Base-by-base conservation (phyloP, 2,329 filamentous ascomycete species). In the Westerdykella sp. region DNA sequence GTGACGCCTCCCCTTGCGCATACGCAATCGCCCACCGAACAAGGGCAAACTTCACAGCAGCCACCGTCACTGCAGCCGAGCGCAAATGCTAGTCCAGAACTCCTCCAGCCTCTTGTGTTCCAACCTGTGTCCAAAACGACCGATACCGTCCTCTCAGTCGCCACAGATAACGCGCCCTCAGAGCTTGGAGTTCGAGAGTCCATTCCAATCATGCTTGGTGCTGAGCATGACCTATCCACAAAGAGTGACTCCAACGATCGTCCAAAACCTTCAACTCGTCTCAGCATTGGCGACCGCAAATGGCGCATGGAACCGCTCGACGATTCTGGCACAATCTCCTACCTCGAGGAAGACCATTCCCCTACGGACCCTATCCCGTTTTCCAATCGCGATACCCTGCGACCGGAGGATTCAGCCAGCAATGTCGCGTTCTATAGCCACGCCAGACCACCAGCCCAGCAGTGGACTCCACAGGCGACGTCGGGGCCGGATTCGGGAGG, bases 161-260 rank as follows among this genome's bases (percentile, higher is more conserved):
- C 46, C 25, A 31, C 49, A 2, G 51, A 48, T 32, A 50, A 50
- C 43, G 57, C 57, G 23, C 55, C 67, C 38, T 76, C 73, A 2
- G 73, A 75, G 23, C 54, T 68, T 34, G 73, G 77, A 34, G 73
- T 78, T 41, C 67, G 69, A 45, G 75, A 77, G 48, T 78, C 76
- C 4, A 75, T 80, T 42, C 73, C 75, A 34, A 77, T 80, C 37
- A 74, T 79, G 69, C 66, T 79, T 34, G 65, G 71, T 18, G 66
- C 69, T 12, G 59, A 65, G 23, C 71, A 74, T 1, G 62, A 68
- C n/a, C 44, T 45, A 13, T 28, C 49, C 14, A 45, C 41, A 21
- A 51, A 53, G 50, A 37, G 35, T 25, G 13, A 18, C 3, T 13
- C 44, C 21, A 35, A 39, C 13, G 39, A 16, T 3, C 47, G 41